Evolutionary conservation across 345 rosid genomes (phyloP).

Genomic region (Pistacia integerrima): DNA sequence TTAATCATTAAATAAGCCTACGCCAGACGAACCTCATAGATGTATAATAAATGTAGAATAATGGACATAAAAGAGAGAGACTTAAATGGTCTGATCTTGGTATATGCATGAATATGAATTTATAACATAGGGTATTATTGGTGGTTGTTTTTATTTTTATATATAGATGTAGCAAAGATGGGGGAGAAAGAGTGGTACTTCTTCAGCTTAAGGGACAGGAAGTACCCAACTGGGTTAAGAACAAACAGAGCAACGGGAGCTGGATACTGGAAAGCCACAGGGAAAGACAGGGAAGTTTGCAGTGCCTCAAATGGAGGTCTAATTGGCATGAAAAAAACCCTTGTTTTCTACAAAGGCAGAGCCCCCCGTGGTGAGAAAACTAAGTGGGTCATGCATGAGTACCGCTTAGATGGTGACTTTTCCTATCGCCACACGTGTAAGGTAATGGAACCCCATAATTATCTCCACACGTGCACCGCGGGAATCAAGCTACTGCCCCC

Average conservation of each 20-base stretch:
- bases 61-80: not conserved
- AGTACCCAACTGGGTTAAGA: slow-evolving; percentile 87
- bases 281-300: slow-evolving; percentile 76
- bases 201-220: slow-evolving; percentile 85
- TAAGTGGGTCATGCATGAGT: slow-evolving; percentile 97
- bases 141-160: not conserved
- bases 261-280: slow-evolving; percentile 96
- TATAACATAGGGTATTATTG: no score
- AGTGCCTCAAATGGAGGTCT: slow-evolving; percentile 52
- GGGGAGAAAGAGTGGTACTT: slow-evolving; percentile 96
- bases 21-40: slow-evolving; percentile 1
- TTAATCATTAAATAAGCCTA: not conserved
- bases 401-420: slow-evolving; percentile 78
- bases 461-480: slow-evolving; percentile 18
- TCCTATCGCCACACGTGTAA: slow-evolving; percentile 79
- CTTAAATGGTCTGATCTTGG: not conserved
- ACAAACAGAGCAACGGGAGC: slow-evolving; percentile 88
- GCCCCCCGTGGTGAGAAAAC: slow-evolving; percentile 93
- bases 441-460: slow-evolving; percentile 40
- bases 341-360: slow-evolving; percentile 84
- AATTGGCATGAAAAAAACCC: slow-evolving; percentile 91
- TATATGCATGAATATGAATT: no score
- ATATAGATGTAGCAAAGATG: slow-evolving; percentile 71
- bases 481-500: not conserved
- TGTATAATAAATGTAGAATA: not conserved